Evolutionary conservation across 2,329 filamentous ascomycete species (phyloP).

Genomic region (Fusarium buharicum): DNA sequence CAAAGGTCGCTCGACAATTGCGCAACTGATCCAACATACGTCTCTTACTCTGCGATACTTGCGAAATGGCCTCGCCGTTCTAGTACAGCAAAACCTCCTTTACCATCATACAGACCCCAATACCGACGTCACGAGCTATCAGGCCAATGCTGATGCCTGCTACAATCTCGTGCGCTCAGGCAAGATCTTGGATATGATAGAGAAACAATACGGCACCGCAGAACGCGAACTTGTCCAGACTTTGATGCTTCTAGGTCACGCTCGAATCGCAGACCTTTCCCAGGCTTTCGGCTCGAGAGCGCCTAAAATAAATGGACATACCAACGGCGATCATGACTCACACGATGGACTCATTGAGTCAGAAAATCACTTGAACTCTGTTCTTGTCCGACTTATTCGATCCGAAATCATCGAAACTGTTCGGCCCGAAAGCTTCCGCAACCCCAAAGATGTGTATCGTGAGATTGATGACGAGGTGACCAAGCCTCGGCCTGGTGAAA

Average conservation of each 20-base stretch:
- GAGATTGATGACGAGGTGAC: conserved; percentile 73
- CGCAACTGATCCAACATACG: conserved; percentile 76
- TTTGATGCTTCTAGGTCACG: conserved; percentile 80
- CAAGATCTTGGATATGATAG: conserved; percentile 81
- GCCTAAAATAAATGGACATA: conserved; percentile 50
- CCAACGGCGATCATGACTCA: conserved; percentile 49
- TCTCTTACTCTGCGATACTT: conserved; percentile 79
- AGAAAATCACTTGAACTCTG: conserved; percentile 60
- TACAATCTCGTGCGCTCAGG: conserved; percentile 85
- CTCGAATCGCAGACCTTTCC: conserved; percentile 75
- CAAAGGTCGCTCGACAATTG: conserved; percentile 79
- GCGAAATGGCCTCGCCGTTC: conserved; percentile 81
- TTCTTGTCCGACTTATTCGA: conserved; percentile 66
- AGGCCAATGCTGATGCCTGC: conserved; percentile 81
- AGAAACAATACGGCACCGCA: conserved; percentile 77
- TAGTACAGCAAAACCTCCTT: conserved; percentile 89
- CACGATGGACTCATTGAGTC: conserved; percentile 55
- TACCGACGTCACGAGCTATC: conserved; percentile 77
- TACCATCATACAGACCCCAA: conserved; percentile 75
- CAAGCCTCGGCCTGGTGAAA: conserved; percentile 57
- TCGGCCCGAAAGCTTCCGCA: conserved; percentile 65
- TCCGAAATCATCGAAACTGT: conserved; percentile 76
- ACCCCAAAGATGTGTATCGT: conserved; percentile 67
- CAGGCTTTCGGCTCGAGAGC: conserved; percentile 65
- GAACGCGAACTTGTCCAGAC: conserved; percentile 80